These are phyloP conservation scores for Pseudogymnoascus sp. DNA, from an alignment of 2,329 filamentous ascomycete genomes.

Conservation along the genomic window DNA sequence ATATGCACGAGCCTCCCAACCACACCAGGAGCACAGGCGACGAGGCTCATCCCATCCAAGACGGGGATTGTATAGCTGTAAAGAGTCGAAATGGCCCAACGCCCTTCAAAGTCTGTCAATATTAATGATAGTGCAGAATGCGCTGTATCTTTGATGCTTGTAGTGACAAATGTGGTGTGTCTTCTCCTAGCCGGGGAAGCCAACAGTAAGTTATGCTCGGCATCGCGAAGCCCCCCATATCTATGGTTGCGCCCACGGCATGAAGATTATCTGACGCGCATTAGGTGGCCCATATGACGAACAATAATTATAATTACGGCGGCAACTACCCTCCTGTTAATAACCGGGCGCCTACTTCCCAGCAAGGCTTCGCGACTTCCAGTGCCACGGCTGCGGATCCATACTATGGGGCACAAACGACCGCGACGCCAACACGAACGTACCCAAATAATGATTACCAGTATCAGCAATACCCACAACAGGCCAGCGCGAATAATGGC, in stretches of 20 bases:
- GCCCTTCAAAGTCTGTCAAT: not conserved
- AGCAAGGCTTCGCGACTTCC: not conserved
- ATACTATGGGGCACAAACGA: not conserved
- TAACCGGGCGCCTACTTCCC: not conserved
- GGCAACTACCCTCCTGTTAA: constrained; percentile 3
- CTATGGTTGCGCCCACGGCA: not conserved
- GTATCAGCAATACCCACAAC: constrained; percentile 7
- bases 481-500: not conserved
- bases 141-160: not conserved
- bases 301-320: not conserved
- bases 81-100: not conserved
- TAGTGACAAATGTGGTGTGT: not conserved
- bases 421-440: not conserved
- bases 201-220: not conserved
- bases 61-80: not conserved
- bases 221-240: not conserved
- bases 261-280: not conserved
- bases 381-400: not conserved
- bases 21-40: not conserved
- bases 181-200: not conserved
- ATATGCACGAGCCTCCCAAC: not conserved
- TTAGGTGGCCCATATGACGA: not conserved
- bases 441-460: constrained; percentile 6
- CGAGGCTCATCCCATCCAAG: not conserved
- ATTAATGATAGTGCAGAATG: not conserved